Evolutionary conservation across 257 asterid species (phyloP), one percentile per base, ranked within the genome.

Genomic region (Ballota nigra): DNA sequence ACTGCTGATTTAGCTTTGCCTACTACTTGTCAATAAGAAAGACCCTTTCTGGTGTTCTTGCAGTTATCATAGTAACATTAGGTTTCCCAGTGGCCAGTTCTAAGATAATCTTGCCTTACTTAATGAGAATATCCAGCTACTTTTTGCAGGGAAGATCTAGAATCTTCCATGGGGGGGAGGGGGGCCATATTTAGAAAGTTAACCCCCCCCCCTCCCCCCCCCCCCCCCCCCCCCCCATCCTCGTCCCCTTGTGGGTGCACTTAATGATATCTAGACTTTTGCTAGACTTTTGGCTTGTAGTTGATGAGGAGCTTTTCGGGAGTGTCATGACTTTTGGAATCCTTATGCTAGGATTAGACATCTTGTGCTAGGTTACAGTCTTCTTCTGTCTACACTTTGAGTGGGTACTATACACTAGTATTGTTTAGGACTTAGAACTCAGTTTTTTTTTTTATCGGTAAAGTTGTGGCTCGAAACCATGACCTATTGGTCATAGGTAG

Each of bases 221-320:
- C 0, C 18, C 52, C 49, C 28, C 19, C 53, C 1, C 2, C 55
- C 19, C 22, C 55, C 55, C 22, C 19, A 1, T 4, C 18, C n/a
- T n/a, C n/a, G n/a, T n/a, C n/a, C n/a, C n/a, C 57, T 51, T 20
- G 18, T 36, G 56, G 57, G 47, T 45, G 10, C 68, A n/a, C 57
- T 49, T 66, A 36, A 29, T 53, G 19, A 4, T 28, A 64, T 52
- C 4, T 60, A 64, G 59, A 52, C 19, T 22, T 45, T 31, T 65
- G 58, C n/a, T 26, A 26, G 1, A 3, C 64, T 33, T 33, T n/a
- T 15, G 67, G 62, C 68, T 55, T 13, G 57, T 57, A 49, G 71
- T 60, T 28, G 34, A 43, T 43, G 52, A 53, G 36, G 45, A 76
- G 59, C 63, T 71, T 66, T 43, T 58, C 33, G 66, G 33, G 11